phyloP scores from a whole-genome alignment of 2,329 filamentous ascomycete species.

The Epichloe sp. region DNA sequence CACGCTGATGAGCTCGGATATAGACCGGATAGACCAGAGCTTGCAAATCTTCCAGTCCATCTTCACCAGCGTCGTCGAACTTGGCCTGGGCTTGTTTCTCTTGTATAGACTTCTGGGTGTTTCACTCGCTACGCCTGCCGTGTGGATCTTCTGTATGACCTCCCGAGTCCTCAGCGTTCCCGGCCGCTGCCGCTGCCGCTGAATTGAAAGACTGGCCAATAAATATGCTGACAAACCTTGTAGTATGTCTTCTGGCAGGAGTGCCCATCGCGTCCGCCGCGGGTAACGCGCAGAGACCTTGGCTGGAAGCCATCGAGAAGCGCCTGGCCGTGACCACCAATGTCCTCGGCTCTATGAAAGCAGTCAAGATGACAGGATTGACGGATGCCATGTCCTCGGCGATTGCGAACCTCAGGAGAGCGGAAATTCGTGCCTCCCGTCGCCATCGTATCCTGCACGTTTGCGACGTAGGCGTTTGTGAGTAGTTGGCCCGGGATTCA shows the following conservation, averaged over 20 bases:
- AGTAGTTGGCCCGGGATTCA: conserved; percentile 5
- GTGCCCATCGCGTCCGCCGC: conserved; percentile 10
- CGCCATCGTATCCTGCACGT: conserved; percentile 10
- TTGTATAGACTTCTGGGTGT: too few species aligned
- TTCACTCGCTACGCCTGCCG: too few species aligned
- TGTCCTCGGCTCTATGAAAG: too few species aligned
- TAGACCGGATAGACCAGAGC: conserved; percentile 15
- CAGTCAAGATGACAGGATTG: too few species aligned
- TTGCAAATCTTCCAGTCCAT: conserved; percentile 18
- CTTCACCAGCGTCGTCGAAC: conserved; percentile 22
- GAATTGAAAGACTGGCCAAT: too few species aligned
- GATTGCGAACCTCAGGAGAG: conserved; percentile 13
- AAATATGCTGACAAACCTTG: too few species aligned
- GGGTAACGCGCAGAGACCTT: conserved; percentile 12
- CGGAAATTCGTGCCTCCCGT: conserved; percentile 21
- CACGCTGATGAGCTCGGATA: conserved; percentile 31
- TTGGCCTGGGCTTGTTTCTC: too few species aligned
- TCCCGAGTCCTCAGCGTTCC: too few species aligned
- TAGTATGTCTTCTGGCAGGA: conserved; percentile 7
- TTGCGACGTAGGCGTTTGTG: not conserved
- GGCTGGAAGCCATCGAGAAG: conserved; percentile 13
- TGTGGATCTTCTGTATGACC: too few species aligned
- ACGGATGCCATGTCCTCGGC: too few species aligned
- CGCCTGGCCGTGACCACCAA: too few species aligned
- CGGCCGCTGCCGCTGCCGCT: too few species aligned